Percentiles rank a stretch among this genome's conserved stretches.
Evolutionary conservation across 2,329 filamentous ascomycete species (phyloP).

Genomic region (Graphium sp.): DNA sequence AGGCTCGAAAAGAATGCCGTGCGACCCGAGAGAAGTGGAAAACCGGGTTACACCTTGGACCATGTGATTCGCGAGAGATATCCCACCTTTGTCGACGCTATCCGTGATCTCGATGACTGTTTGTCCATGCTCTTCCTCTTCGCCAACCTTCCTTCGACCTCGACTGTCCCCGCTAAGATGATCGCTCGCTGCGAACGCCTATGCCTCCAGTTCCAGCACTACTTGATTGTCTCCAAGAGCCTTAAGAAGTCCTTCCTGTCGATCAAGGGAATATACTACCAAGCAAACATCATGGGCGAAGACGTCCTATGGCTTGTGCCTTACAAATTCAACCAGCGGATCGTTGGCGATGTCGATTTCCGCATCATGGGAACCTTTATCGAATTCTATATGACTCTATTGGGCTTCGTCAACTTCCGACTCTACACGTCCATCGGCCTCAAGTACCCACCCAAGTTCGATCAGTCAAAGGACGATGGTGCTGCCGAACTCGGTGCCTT

Average conservation of each 20-base stretch:
- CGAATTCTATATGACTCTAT: constrained; percentile 93
- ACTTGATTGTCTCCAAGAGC: constrained; percentile 81
- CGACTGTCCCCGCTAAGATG: constrained; percentile 83
- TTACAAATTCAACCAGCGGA: constrained; percentile 92
- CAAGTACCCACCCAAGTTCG: constrained; percentile 92
- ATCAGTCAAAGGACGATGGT: constrained; percentile 69
- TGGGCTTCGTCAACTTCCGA: constrained; percentile 92
- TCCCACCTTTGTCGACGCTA: constrained; percentile 85
- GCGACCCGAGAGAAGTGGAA: constrained; percentile 78
- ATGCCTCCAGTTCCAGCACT: constrained; percentile 94
- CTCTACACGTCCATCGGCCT: constrained; percentile 83
- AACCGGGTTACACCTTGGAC: constrained; percentile 79
- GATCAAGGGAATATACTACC: constrained; percentile 99
- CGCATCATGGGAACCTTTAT: constrained; percentile 98
- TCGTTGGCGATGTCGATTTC: constrained; percentile 91
- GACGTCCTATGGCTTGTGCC: constrained; percentile 95
- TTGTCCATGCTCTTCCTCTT: constrained; percentile 95
- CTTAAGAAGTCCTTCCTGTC: constrained; percentile 92
- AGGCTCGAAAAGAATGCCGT: constrained; percentile 75
- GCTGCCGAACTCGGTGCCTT: constrained; percentile 85
- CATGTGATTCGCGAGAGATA: constrained; percentile 98
- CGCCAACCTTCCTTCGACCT: constrained; percentile 83
- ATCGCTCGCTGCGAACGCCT: constrained; percentile 88
- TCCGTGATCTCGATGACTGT: constrained; percentile 91
- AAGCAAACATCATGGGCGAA: constrained; percentile 92